Evolutionary conservation across 2,329 filamentous ascomycete species (phyloP).

Genomic region (Pestalotiopsis sp.): DNA sequence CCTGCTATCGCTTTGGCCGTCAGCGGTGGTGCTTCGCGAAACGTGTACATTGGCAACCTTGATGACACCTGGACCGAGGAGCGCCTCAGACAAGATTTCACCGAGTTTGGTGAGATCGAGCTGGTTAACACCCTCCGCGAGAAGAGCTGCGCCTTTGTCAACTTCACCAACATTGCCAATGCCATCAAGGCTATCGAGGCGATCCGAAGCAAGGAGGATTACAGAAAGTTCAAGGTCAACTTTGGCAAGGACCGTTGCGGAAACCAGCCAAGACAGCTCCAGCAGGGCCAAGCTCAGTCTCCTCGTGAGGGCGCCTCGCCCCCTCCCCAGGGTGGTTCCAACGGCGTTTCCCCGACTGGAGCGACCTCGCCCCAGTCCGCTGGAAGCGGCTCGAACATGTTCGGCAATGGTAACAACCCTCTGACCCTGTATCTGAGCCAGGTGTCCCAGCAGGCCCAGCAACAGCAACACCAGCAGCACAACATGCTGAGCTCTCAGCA

Average conservation of each 20-base stretch:
- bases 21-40: slow-evolving; percentile 94
- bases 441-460: slow-evolving; percentile 72
- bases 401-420: slow-evolving; percentile 85
- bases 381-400: slow-evolving; percentile 64
- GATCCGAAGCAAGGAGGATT: slow-evolving; percentile 91
- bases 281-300: slow-evolving; percentile 65
- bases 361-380: slow-evolving; percentile 59
- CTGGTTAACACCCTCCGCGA: slow-evolving; percentile 94
- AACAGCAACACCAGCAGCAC: slow-evolving; percentile 76
- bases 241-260: slow-evolving; percentile 98
- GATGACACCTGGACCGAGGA: slow-evolving; percentile 98
- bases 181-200: slow-evolving; percentile 99
- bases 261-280: slow-evolving; percentile 89
- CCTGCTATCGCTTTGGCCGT: slow-evolving; percentile 95
- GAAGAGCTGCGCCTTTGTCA: slow-evolving; percentile 99
- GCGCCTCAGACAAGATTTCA: slow-evolving; percentile 92
- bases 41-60: slow-evolving; percentile 97
- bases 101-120: slow-evolving; percentile 97
- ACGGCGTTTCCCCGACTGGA: slow-evolving; percentile 59
- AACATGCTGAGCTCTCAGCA: slow-evolving; percentile 76
- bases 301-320: slow-evolving; percentile 67
- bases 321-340: slow-evolving; percentile 62
- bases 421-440: slow-evolving; percentile 92
- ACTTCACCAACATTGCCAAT: slow-evolving; percentile 99
- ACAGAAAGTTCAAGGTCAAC: slow-evolving; percentile 99